phyloP scores from a whole-genome alignment of 345 rosid genomes.

The Raphanus raphanistrum region DNA sequence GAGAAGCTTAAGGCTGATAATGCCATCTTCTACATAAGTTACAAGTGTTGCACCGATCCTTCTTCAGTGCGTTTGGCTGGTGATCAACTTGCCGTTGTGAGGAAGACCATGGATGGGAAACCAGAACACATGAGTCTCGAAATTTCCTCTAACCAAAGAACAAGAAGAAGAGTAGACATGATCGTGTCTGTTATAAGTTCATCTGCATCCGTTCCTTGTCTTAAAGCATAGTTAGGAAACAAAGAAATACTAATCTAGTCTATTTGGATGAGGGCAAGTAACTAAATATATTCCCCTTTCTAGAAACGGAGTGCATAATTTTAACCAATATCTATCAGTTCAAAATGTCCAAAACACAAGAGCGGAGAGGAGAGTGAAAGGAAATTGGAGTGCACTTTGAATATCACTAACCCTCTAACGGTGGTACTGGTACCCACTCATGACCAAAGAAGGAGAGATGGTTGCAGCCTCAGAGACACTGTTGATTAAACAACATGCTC shows the following conservation, averaged over 20 bases:
- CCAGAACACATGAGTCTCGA: slow-evolving; percentile 14
- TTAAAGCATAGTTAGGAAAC: background rate
- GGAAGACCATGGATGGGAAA: slow-evolving; percentile 27
- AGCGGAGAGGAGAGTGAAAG: background rate
- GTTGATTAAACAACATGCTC: background rate
- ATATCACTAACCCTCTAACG: background rate
- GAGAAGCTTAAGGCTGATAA: slow-evolving; percentile 19
- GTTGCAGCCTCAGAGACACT: too few species aligned
- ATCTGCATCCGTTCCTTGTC: background rate
- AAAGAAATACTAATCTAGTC: background rate
- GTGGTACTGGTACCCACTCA: background rate
- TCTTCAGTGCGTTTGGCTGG: background rate
- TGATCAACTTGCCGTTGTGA: background rate
- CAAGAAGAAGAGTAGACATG: background rate
- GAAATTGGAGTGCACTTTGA: background rate
- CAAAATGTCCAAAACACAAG: background rate
- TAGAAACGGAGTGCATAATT: background rate
- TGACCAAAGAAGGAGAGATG: too few species aligned
- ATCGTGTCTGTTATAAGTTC: background rate
- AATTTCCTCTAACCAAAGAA: background rate
- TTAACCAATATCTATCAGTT: background rate
- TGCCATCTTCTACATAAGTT: slow-evolving; percentile 15
- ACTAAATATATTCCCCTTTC: background rate
- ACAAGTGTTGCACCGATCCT: slow-evolving; percentile 4
- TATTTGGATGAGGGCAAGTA: background rate